A percentile compares a stretch with the other conserved stretches of the same genome.
These are phyloP conservation scores for Acorus gramineus DNA, from an alignment of 106 monocot species.

Conservation along the genomic window DNA sequence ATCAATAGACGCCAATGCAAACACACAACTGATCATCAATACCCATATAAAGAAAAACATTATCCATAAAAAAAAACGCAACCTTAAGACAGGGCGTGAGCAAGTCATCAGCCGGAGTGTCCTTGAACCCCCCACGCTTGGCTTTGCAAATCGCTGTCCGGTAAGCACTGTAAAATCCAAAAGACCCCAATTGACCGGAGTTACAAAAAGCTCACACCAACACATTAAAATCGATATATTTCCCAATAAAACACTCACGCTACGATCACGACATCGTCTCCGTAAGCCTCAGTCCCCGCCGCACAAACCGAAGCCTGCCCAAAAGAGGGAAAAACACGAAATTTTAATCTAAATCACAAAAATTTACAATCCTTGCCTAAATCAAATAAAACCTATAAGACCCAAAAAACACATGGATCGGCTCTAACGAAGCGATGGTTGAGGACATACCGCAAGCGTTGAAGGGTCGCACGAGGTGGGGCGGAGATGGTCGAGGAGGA, in stretches of 20 bases:
- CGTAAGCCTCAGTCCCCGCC: slow-evolving; percentile 35
- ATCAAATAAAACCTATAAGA: background rate
- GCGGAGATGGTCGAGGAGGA: slow-evolving; percentile 11
- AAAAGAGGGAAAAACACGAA: background rate
- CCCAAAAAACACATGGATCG: background rate
- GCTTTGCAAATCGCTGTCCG: slow-evolving; percentile 38
- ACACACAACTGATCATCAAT: too few relatives aligned
- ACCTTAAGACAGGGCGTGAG: slow-evolving; percentile 37
- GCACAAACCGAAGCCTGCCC: slow-evolving; percentile 33
- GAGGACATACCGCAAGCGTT: background rate
- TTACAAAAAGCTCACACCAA: background rate
- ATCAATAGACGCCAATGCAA: too few relatives aligned
- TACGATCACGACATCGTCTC: slow-evolving; percentile 43
- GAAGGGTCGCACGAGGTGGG: slow-evolving; percentile 5
- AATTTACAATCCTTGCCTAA: background rate
- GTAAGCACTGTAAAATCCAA: slow-evolving; percentile 20
- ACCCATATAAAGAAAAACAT: background rate
- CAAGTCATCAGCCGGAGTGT: slow-evolving; percentile 34
- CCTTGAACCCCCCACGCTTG: slow-evolving; percentile 41
- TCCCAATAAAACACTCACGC: slow-evolving; percentile 21
- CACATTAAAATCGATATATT: background rate
- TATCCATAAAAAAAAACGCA: background rate
- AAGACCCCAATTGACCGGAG: background rate
- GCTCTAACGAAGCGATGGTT: background rate
- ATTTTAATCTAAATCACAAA: background rate